Evolutionary conservation across 768 basidiomycete species (phyloP).

Genomic region (Rubroboletus satanas): DNA sequence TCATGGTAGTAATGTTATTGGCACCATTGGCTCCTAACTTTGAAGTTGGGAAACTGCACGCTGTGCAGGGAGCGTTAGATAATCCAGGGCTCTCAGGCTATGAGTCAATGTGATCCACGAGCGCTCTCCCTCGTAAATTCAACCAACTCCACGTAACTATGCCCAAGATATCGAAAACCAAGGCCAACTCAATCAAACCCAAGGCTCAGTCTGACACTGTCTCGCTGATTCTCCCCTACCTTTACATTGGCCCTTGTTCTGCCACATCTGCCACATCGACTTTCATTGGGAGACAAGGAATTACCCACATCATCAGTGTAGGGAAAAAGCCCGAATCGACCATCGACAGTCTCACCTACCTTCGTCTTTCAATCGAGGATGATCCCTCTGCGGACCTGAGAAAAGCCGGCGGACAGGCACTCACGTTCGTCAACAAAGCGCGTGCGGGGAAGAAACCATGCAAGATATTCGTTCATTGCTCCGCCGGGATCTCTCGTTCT

Average conservation of each 20-base stretch:
- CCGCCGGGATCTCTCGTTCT: constrained; percentile 11
- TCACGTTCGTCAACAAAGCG: constrained; percentile 2
- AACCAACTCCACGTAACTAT: background rate
- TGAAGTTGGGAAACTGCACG: too few relatives aligned
- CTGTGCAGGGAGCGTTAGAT: too few relatives aligned
- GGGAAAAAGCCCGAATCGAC: constrained; percentile 3
- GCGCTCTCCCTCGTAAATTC: background rate
- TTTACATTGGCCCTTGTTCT: constrained; percentile 7
- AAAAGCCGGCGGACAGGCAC: background rate
- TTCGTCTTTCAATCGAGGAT: constrained; percentile 7
- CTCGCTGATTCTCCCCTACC: constrained; percentile 9
- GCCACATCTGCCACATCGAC: constrained; percentile 4
- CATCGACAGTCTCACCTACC: constrained; percentile 2
- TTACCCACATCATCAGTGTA: constrained; percentile 12
- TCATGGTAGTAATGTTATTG: background rate
- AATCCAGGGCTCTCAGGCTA: background rate
- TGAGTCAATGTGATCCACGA: background rate
- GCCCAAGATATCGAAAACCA: constrained; percentile 1
- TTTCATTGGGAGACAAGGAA: constrained; percentile 1
- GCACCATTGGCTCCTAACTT: too few relatives aligned
- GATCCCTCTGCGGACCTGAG: constrained; percentile 3
- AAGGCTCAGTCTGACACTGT: background rate
- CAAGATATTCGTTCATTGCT: constrained; percentile 10
- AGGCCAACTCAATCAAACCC: background rate
- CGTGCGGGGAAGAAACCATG: background rate